phyloP scores from a whole-genome alignment of 2,329 filamentous ascomycete genomes.

The Hymenoscyphus scutula region DNA sequence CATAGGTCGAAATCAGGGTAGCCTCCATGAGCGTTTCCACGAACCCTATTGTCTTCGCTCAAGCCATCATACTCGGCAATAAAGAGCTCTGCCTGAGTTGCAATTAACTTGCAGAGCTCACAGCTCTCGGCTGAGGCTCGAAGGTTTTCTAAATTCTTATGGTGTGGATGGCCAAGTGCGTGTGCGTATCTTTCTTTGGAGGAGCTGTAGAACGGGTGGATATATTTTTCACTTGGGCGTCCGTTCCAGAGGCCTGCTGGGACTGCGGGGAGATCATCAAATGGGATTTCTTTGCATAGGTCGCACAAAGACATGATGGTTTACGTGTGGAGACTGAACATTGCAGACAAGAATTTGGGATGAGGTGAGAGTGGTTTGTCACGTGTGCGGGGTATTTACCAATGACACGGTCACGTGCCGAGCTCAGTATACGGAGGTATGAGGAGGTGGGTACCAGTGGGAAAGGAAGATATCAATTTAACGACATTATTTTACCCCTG shows the following conservation, averaged over 20 bases:
- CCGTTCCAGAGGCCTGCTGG: background rate
- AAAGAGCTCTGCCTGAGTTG: background rate
- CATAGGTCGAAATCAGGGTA: background rate
- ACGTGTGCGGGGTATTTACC: too few relatives aligned
- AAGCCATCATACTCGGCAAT: background rate
- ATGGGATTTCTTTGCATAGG: background rate
- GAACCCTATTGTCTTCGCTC: background rate
- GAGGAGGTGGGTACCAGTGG: too few relatives aligned
- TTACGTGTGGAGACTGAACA: background rate
- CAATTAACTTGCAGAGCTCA: background rate
- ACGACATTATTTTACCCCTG: too few relatives aligned
- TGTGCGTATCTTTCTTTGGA: background rate
- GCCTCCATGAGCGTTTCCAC: background rate
- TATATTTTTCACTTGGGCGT: background rate
- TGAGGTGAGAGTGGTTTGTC: too few relatives aligned
- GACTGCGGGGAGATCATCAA: background rate
- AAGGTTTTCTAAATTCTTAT: background rate
- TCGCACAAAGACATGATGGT: background rate
- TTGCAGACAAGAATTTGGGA: too few relatives aligned
- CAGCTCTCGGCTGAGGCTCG: background rate
- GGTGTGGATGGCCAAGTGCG: background rate
- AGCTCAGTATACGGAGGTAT: too few relatives aligned
- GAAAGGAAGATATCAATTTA: too few relatives aligned
- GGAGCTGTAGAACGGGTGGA: background rate
- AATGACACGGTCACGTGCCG: too few relatives aligned